A percentile compares a stretch with the other conserved stretches of the same genome.
These are phyloP conservation scores for Seiridium unicorne DNA, from an alignment of 2,329 filamentous ascomycete species.

Conservation along the genomic window DNA sequence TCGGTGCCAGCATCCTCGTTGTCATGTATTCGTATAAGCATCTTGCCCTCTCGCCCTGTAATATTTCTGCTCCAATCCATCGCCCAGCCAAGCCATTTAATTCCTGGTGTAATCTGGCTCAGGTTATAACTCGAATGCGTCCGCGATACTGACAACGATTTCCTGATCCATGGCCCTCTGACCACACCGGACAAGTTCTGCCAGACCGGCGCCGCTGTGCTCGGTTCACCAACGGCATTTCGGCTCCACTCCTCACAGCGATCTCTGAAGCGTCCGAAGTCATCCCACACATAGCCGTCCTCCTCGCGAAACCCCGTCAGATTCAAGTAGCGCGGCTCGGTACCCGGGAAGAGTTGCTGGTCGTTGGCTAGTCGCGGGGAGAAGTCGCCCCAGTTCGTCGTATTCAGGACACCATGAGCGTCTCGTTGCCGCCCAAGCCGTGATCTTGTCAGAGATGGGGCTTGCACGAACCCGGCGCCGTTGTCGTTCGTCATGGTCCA, in stretches of 20 bases:
- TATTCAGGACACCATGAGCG: constrained; percentile 53
- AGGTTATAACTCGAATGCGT: constrained; percentile 58
- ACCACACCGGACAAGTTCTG: constrained; percentile 76
- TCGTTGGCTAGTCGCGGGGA: constrained; percentile 35
- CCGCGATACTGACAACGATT: constrained; percentile 43
- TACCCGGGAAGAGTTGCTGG: constrained; percentile 18
- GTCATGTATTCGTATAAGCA: constrained; percentile 67
- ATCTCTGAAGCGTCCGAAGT: constrained; percentile 65
- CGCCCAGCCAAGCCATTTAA: constrained; percentile 61
- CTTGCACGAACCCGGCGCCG: constrained; percentile 38
- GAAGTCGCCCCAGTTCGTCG: constrained; percentile 61
- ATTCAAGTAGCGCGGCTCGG: constrained; percentile 54
- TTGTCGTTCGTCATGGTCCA: constrained; percentile 43
- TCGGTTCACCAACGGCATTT: constrained; percentile 44
- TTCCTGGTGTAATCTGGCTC: constrained; percentile 60
- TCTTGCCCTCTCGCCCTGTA: constrained; percentile 68
- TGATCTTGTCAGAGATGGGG: constrained; percentile 39
- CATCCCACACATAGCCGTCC: constrained; percentile 77
- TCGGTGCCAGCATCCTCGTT: constrained; percentile 39
- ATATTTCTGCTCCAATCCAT: constrained; percentile 75
- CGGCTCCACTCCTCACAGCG: constrained; percentile 62
- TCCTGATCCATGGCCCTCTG: constrained; percentile 72
- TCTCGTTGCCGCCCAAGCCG: constrained; percentile 51
- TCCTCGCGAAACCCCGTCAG: constrained; percentile 74
- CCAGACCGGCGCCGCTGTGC: constrained; percentile 56